These are phyloP conservation scores for Corynascus novoguineensis DNA, from an alignment of 495 filamentous ascomycete genomes.

Conservation along the genomic window DNA sequence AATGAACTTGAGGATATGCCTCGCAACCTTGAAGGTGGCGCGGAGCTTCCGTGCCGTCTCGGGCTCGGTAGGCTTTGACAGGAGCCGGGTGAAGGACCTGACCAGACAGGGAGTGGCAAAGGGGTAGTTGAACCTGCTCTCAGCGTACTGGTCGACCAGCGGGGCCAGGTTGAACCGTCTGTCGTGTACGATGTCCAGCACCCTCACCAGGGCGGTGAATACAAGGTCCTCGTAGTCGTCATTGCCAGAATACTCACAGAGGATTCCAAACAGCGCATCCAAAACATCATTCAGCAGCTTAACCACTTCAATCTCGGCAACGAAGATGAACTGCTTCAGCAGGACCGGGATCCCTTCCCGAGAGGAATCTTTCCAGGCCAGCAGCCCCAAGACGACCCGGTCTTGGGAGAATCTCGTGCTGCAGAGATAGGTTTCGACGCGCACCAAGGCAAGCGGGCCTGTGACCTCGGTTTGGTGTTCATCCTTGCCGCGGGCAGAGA, in stretches of 20 bases:
- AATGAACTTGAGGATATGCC: slow-evolving; percentile 91
- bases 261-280: slow-evolving; percentile 83
- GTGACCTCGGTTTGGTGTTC: slow-evolving; percentile 67
- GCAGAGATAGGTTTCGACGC: slow-evolving; percentile 82
- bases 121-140: slow-evolving; percentile 84
- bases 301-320: slow-evolving; percentile 95
- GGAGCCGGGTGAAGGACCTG: slow-evolving; percentile 73
- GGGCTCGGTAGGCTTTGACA: slow-evolving; percentile 71
- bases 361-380: slow-evolving; percentile 77
- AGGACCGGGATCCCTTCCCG: slow-evolving; percentile 64
- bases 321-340: slow-evolving; percentile 79
- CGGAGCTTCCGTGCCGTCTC: slow-evolving; percentile 78
- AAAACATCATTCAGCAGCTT: slow-evolving; percentile 88
- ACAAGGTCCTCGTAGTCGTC: slow-evolving; percentile 90
- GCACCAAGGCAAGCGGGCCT: slow-evolving; percentile 67
- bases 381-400: slow-evolving; percentile 72
- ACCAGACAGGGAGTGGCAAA: slow-evolving; percentile 91
- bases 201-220: slow-evolving; percentile 82
- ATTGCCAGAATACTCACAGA: slow-evolving; percentile 81
- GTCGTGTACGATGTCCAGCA: slow-evolving; percentile 91
- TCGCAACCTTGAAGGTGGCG: slow-evolving; percentile 90
- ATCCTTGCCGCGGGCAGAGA: slow-evolving; percentile 61
- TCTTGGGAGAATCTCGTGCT: slow-evolving; percentile 96
- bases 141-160: slow-evolving; percentile 86
- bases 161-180: slow-evolving; percentile 86